Evolutionary conservation across 116 monocot genomes (phyloP), one percentile per base, ranked within the genome.

Genomic region (Papilionanthe hybrid): DNA sequence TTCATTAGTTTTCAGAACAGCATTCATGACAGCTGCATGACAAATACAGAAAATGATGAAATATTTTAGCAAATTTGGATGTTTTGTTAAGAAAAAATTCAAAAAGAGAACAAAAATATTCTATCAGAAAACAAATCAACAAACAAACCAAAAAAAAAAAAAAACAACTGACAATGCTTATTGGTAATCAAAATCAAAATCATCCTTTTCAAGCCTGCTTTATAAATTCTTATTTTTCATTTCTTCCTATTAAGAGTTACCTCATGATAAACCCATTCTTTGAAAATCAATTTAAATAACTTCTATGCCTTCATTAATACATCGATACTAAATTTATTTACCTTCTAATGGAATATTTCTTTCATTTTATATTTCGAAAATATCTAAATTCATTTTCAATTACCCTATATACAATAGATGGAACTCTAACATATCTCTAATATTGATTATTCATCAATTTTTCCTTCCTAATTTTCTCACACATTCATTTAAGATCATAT

Each of bases 11-110:
- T 91, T 92, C 74, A 81, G 72, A 67, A 81, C 11, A 49, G 82
- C 79, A 77, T 91, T 90, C 72, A 87, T 48, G 20, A 98, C 93
- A 89, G 71, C 94, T 98, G 91, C 83, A 75, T 28, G 27, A 89
- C 9, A 80, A 18, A 75, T 5, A 50, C 63, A 10, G 72, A 23
- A n/a, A 29, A 17, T 17, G 17, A 19, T 11, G 18, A 45, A 25
- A 28, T 6, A 53, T 30, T 78, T 58, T 17, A 55, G 0, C 20
- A 42, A 58, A 13, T 67, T 20, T 5, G 37, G 10, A 48, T 37
- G 32, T 68, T 30, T 17, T 30, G 30, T 53, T 37, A 63, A 63
- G 30, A 69, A n/a, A 32, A 30, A 3, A 29, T 69, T 32, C 15
- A 32, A 32, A 28, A 1, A 32, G 15, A 29, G 15, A 1, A 5